A percentile compares a stretch with the other conserved stretches of the same genome.
These are phyloP conservation scores for Stereocaulon alpinum DNA, from an alignment of 495 filamentous ascomycete species.

Conservation along the genomic window DNA sequence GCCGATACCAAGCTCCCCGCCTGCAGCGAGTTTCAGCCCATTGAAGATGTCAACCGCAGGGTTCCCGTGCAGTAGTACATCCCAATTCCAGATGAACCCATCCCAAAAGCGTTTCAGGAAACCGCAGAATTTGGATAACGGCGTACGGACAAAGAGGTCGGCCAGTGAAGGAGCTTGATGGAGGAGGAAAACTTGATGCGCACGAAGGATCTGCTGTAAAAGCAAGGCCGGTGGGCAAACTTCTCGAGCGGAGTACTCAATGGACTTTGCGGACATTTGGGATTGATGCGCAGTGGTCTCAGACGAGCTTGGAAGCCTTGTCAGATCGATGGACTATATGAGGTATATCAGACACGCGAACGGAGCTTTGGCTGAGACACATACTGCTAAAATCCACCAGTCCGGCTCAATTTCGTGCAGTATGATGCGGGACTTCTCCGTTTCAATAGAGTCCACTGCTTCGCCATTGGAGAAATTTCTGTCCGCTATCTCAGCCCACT, in stretches of 20 bases:
- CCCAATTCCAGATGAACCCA: slow-evolving; percentile 70
- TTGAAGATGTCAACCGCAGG: slow-evolving; percentile 69
- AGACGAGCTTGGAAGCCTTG: slow-evolving; percentile 36
- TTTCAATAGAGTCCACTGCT: slow-evolving; percentile 77
- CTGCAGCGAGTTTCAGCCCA: slow-evolving; percentile 80
- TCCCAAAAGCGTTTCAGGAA: slow-evolving; percentile 76
- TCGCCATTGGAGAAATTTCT: slow-evolving; percentile 71
- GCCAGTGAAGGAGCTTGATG: slow-evolving; percentile 67
- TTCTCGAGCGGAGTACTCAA: slow-evolving; percentile 80
- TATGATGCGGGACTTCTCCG: slow-evolving; percentile 73
- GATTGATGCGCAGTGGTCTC: slow-evolving; percentile 21
- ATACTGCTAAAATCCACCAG: slow-evolving; percentile 92
- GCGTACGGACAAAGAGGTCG: slow-evolving; percentile 53
- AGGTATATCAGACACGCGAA: slow-evolving; percentile 17
- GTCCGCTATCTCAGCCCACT: slow-evolving; percentile 12
- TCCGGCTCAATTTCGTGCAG: slow-evolving; percentile 74
- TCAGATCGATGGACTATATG: slow-evolving; percentile 61
- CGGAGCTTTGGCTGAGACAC: slow-evolving; percentile 10
- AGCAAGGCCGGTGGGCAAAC: slow-evolving; percentile 72
- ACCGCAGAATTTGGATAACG: slow-evolving; percentile 47
- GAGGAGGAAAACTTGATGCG: slow-evolving; percentile 74
- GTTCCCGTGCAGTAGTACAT: slow-evolving; percentile 80
- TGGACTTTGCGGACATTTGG: slow-evolving; percentile 25
- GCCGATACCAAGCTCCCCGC: slow-evolving; percentile 84
- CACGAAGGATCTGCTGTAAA: slow-evolving; percentile 68